These are phyloP conservation scores for Drosera spatulata DNA, from an alignment of 179 eudicot species.

Conservation along the genomic window DNA sequence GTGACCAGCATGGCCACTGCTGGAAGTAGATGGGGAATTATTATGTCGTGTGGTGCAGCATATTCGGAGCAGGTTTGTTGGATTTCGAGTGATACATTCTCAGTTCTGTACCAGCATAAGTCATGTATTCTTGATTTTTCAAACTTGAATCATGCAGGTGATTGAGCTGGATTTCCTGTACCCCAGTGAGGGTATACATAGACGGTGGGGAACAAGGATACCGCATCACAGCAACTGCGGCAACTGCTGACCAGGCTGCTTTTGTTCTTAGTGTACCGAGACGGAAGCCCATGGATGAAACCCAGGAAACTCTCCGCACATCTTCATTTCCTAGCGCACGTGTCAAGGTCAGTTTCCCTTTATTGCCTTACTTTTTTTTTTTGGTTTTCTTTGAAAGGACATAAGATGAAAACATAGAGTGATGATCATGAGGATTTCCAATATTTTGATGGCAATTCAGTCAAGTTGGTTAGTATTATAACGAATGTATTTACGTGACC, in stretches of 20 bases:
- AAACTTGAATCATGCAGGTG: too few relatives aligned
- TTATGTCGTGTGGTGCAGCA: constrained; percentile 91
- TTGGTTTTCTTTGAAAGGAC: too few relatives aligned
- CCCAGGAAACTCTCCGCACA: constrained; percentile 93
- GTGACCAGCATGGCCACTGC: constrained; percentile 96
- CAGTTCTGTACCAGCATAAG: too few relatives aligned
- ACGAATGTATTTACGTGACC: too few relatives aligned
- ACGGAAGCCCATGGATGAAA: constrained; percentile 72
- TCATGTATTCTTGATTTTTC: too few relatives aligned
- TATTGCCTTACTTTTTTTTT: background rate
- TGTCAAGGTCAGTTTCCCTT: constrained; percentile 52
- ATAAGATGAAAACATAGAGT: too few relatives aligned
- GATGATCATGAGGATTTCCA: too few relatives aligned
- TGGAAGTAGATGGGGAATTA: constrained; percentile 81
- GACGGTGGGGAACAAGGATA: constrained; percentile 87
- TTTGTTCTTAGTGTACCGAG: constrained; percentile 71
- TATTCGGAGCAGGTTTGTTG: constrained; percentile 61
- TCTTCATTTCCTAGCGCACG: constrained; percentile 87
- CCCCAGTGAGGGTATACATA: constrained; percentile 93
- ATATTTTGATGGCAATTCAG: too few relatives aligned
- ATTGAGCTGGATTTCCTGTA: constrained; percentile 80
- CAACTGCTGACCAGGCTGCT: constrained; percentile 82
- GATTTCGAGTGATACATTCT: too few relatives aligned
- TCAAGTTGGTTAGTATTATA: too few relatives aligned
- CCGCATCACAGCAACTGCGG: constrained; percentile 84